phyloP scores from a whole-genome alignment of 2,329 filamentous ascomycete species.

The Diaporthe destruens region DNA sequence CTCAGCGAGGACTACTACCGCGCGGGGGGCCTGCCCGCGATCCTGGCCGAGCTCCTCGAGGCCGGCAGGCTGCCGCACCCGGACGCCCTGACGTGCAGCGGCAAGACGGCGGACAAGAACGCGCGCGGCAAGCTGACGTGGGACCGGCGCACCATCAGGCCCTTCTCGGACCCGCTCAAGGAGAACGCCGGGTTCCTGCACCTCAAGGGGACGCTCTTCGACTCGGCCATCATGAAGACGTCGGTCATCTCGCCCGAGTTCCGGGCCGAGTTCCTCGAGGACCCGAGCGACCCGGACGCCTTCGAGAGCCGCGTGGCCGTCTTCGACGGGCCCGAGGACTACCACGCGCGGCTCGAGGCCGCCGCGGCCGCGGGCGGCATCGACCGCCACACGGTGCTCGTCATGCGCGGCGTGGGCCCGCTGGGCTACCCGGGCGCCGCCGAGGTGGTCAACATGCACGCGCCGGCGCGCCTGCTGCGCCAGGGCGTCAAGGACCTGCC shows the following conservation, averaged over 20 bases:
- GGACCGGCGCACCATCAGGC: slow-evolving; percentile 61
- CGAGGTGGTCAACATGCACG: slow-evolving; percentile 66
- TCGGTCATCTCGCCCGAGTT: slow-evolving; percentile 62
- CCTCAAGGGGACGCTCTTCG: slow-evolving; percentile 60
- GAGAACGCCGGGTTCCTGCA: slow-evolving; percentile 64
- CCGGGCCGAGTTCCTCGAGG: slow-evolving; percentile 57
- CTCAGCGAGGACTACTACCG: slow-evolving; percentile 43
- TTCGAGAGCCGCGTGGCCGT: slow-evolving; percentile 62
- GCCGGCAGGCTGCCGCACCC: slow-evolving; percentile 48
- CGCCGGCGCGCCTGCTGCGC: slow-evolving; percentile 58
- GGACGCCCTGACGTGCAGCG: slow-evolving; percentile 59
- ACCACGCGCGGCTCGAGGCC: slow-evolving; percentile 56
- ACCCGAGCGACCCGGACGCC: slow-evolving; percentile 60
- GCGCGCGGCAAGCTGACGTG: slow-evolving; percentile 59
- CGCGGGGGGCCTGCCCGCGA: slow-evolving; percentile 49
- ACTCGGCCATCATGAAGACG: slow-evolving; percentile 67
- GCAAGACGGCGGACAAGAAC: slow-evolving; percentile 59
- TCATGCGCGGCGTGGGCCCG: slow-evolving; percentile 63
- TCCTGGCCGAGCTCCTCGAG: slow-evolving; percentile 66
- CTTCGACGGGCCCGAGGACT: slow-evolving; percentile 65
- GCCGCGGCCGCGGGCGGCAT: slow-evolving; percentile 52
- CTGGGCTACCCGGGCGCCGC: slow-evolving; percentile 64
- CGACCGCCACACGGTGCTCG: slow-evolving; percentile 57
- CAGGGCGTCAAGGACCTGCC: slow-evolving; percentile 60
- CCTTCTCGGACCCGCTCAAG: slow-evolving; percentile 60